phyloP scores from a whole-genome alignment of 2,329 filamentous ascomycete genomes.

The Balansia obtecta region DNA sequence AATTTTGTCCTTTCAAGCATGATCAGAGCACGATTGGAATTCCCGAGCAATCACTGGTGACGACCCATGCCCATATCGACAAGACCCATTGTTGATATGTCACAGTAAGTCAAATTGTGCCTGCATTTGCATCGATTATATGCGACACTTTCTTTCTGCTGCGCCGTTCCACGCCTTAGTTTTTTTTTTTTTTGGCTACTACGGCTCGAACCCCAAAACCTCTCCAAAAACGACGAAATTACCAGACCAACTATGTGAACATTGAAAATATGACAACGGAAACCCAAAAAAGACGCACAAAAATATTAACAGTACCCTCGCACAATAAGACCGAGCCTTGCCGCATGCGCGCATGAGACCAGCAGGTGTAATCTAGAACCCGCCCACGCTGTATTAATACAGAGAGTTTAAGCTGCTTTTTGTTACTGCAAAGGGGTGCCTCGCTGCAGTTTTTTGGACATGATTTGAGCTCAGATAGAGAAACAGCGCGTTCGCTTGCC shows the following conservation, averaged over 20 bases:
- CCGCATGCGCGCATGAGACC: background rate
- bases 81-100: too few relatives aligned
- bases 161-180: background rate
- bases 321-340: background rate
- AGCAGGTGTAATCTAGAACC: slow-evolving; percentile 12
- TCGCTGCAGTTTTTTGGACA: slow-evolving; percentile 8
- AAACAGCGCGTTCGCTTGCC: slow-evolving; percentile 10
- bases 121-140: background rate
- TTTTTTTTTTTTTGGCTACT: background rate
- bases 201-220: too few relatives aligned
- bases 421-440: slow-evolving; percentile 6
- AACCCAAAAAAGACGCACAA: background rate
- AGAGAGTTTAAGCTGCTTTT: slow-evolving; percentile 12
- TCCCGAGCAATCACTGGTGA: too few relatives aligned
- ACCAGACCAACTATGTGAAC: background rate
- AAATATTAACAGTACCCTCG: slow-evolving; percentile 2
- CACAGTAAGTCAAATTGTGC: background rate
- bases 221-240: background rate
- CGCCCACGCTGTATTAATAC: slow-evolving; percentile 18
- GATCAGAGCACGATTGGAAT: background rate
- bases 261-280: background rate
- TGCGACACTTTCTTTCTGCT: background rate
- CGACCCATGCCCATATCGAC: too few relatives aligned
- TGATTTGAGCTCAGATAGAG: background rate
- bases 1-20: background rate